These are phyloP conservation scores for Ricinus communis DNA, from an alignment of 345 rosid species.

Conservation along the genomic window DNA sequence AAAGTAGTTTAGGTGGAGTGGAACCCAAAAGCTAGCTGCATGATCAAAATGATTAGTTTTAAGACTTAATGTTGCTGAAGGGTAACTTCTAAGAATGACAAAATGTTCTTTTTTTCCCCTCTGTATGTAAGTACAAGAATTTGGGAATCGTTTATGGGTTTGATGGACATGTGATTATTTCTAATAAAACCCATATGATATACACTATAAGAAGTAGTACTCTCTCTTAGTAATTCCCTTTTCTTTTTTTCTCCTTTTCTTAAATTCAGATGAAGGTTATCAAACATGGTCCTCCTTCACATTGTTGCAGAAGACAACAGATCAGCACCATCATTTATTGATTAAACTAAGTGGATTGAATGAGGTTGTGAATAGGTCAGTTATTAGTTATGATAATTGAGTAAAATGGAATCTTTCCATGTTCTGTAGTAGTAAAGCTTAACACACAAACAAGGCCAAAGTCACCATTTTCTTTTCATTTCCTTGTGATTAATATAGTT, in stretches of 20 bases:
- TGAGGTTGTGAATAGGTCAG: slow-evolving; percentile 19
- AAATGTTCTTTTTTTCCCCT: slow-evolving; percentile 6
- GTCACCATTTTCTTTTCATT: not conserved
- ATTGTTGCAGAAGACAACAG: slow-evolving; percentile 17
- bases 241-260: too few relatives aligned
- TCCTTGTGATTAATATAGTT: not conserved
- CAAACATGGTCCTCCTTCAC: not conserved
- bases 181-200: not conserved
- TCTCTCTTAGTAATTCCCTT: too few relatives aligned
- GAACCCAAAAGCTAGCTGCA: slow-evolving; percentile 21
- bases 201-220: not conserved
- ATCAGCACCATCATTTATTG: slow-evolving; percentile 27
- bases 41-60: slow-evolving; percentile 21
- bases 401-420: slow-evolving; percentile 67
- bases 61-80: not conserved
- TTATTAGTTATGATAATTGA: slow-evolving; percentile 45
- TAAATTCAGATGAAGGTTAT: not conserved
- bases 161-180: slow-evolving; percentile 24
- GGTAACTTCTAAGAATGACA: slow-evolving; percentile 57
- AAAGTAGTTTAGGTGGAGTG: not conserved
- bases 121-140: slow-evolving; percentile 35
- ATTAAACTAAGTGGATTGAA: not conserved
- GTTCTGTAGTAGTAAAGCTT: slow-evolving; percentile 34
- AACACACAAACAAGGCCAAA: slow-evolving; percentile 20
- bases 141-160: slow-evolving; percentile 28